Evolutionary conservation across 148 eudicot species (phyloP).

Genomic region (Camellia lanceoleosa): DNA sequence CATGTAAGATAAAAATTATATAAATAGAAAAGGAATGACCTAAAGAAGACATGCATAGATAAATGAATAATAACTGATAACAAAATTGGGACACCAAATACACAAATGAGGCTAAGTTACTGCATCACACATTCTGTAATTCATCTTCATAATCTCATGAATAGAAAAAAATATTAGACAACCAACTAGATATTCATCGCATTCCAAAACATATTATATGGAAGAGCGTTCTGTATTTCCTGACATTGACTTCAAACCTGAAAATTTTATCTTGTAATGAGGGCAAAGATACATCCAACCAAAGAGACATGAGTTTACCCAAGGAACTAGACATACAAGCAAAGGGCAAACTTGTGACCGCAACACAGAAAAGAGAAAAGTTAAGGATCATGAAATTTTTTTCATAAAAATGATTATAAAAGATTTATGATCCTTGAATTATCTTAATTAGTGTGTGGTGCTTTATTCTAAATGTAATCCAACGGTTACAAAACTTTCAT

Average conservation of each 20-base stretch:
- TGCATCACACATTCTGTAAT: background rate
- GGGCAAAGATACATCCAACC: slow-evolving; percentile 72
- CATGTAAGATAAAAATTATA: no score
- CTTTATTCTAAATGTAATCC: no score
- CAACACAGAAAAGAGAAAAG: slow-evolving; percentile 34
- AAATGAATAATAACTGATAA: background rate
- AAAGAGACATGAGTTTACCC: slow-evolving; percentile 73
- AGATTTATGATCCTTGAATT: no score
- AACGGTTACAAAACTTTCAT: no score
- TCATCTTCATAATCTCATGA: slow-evolving; percentile 7
- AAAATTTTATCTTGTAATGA: slow-evolving; percentile 45
- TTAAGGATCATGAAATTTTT: no score
- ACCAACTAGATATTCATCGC: background rate
- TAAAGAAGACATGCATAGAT: background rate
- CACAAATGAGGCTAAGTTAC: background rate
- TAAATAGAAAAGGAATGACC: background rate
- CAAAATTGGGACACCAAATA: background rate
- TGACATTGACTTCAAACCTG: background rate
- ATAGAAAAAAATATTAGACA: background rate
- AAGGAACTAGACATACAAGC: slow-evolving; percentile 75
- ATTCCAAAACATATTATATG: background rate
- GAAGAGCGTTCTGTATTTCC: background rate
- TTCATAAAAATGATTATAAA: no score
- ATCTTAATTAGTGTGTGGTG: no score
- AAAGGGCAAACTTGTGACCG: slow-evolving; percentile 45